Evolutionary conservation across 306 rosid genomes (phyloP).

Genomic region (Hippophae gyantsensis): DNA sequence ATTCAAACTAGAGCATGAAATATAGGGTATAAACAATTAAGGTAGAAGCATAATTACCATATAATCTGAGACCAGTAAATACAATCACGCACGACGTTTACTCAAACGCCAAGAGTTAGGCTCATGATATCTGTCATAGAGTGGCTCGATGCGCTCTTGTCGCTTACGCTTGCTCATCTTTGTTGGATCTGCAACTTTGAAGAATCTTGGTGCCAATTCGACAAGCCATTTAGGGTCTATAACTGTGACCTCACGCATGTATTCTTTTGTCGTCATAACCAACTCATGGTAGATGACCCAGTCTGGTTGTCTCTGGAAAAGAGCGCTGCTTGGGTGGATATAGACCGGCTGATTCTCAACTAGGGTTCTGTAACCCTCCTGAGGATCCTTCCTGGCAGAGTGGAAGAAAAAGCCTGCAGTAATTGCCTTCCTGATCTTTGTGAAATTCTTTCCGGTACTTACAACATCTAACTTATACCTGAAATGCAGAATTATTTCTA

Average conservation of each 20-base stretch:
- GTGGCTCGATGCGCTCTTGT: slow-evolving; percentile 73
- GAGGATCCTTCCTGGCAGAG: slow-evolving; percentile 76
- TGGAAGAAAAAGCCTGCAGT: slow-evolving; percentile 82
- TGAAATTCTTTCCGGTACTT: slow-evolving; percentile 68
- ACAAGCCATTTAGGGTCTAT: slow-evolving; percentile 87
- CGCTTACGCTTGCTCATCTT: slow-evolving; percentile 77
- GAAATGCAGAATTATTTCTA: slow-evolving; percentile 10
- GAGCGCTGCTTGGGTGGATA: slow-evolving; percentile 73
- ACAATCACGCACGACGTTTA: slow-evolving; percentile 63
- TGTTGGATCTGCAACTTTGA: slow-evolving; percentile 70
- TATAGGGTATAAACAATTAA: not conserved
- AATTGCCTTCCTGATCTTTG: slow-evolving; percentile 76
- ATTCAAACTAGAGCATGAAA: no score
- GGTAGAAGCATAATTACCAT: not conserved
- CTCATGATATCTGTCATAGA: slow-evolving; percentile 82
- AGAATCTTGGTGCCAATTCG: slow-evolving; percentile 76
- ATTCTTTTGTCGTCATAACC: slow-evolving; percentile 85
- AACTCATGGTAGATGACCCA: slow-evolving; percentile 93
- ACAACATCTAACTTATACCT: slow-evolving; percentile 87
- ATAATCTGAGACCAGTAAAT: not conserved
- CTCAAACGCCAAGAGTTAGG: slow-evolving; percentile 94
- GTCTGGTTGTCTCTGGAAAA: slow-evolving; percentile 81
- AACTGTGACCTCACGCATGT: slow-evolving; percentile 78
- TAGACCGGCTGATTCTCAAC: slow-evolving; percentile 83
- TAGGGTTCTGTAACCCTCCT: slow-evolving; percentile 79